Evolutionary conservation across 352 stramenopile genomes (phyloP).

Genomic region (Blastocystis sp.): DNA sequence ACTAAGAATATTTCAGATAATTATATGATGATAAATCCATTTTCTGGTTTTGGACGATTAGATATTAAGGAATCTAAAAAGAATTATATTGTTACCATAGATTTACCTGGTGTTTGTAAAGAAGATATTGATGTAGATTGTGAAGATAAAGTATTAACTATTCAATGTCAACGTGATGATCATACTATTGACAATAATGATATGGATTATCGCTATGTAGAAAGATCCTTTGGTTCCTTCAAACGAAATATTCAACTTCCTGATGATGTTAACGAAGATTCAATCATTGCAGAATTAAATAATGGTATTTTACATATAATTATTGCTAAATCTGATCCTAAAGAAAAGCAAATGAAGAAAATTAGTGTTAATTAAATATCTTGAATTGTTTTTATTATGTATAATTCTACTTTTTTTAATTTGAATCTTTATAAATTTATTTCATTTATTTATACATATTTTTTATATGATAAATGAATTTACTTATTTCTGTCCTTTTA

Average conservation of each 20-base stretch:
- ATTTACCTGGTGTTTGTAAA: conserved; percentile 31
- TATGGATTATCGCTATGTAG: conserved; percentile 20
- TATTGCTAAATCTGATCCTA: conserved; percentile 8
- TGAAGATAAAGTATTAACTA: conserved; percentile 18
- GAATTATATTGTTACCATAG: conserved; percentile 16
- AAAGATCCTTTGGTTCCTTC: conserved; percentile 19
- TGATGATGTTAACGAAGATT: conserved; percentile 6
- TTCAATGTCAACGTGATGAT: conserved; percentile 19
- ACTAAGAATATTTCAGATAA: no score
- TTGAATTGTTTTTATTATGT: no score
- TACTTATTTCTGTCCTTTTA: no score
- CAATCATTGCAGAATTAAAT: conserved; percentile 10
- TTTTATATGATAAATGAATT: no score
- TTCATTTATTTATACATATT: no score
- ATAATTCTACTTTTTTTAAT: no score
- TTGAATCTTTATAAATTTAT: no score
- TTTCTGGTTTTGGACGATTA: conserved; percentile 34
- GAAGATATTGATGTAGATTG: conserved; percentile 5
- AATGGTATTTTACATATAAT: conserved; percentile 10
- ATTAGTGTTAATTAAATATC: conserved; percentile 3
- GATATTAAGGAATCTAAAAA: conserved; percentile 20
- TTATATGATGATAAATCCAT: conserved; percentile 32
- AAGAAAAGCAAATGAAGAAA: background rate
- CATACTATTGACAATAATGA: no score
- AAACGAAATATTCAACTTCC: conserved; percentile 15